Base-by-base conservation (phyloP, 2,329 filamentous ascomycete genomes). In the Chrysosporium keratinophilum region DNA sequence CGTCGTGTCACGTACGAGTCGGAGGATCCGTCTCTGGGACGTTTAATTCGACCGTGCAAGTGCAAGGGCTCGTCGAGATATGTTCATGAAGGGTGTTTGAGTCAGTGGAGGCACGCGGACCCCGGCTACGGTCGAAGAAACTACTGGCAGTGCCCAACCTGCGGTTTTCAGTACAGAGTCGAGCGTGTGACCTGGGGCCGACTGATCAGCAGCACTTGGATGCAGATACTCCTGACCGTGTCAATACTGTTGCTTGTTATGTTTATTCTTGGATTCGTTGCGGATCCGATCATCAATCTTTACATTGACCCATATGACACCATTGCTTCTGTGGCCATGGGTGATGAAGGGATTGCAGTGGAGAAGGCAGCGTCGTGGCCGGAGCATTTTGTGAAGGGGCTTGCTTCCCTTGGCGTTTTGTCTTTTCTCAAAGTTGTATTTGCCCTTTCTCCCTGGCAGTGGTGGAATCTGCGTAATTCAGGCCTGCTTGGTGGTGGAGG, bases 11-110 rank as follows among this genome's bases (percentile, higher is more conserved):
- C 76, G 17, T 95, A 95, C 64, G 78, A 83, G 50, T 90, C 87
- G 20, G 80, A 86, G 57, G 86, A 88, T 59, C 77, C 82, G 5
- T 78, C 84, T 59, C 78, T 85, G 31, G 88, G 88, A 39, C 83
- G 88, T 49, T 75, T 98, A 28, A 79, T 97, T 62, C 85, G 86
- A 52, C 93, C 93, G 35, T 98, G 93, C 76, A 83, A 84, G 71
- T 98, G 93, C 78, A 94, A 88, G 72, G 93, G 93, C 50, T 88
- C 87, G 39, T 87, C 91, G 62, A 87, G 87, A 72, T 96, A 95
- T 70, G 89, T 97, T 20, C 93, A 98, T 68, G 88, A 96, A 69
- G 85, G 83, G 31, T 98, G 93, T 65, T 76, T 98, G 47, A 81
- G 86, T 63, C 77, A 80, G 10, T 97, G 90, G 88, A 81, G 93